phyloP scores from a whole-genome alignment of 495 filamentous ascomycete genomes.

The Lasiosphaeria hispida region DNA sequence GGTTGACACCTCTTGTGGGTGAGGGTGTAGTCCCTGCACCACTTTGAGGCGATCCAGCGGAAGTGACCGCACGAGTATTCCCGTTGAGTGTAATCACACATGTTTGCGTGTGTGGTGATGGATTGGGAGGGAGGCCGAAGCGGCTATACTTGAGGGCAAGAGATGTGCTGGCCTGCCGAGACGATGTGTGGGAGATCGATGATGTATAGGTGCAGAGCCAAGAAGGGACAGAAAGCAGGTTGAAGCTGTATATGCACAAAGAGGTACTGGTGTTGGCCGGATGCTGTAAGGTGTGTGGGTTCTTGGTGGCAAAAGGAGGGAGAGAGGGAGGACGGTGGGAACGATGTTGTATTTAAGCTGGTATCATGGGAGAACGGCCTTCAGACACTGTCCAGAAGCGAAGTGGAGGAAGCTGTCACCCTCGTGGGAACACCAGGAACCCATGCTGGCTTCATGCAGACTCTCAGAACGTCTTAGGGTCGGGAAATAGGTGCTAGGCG shows the following conservation, averaged over 20 bases:
- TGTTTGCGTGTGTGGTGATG: constrained; percentile 12
- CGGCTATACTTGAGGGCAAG: neutral
- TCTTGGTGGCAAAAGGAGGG: constrained; percentile 11
- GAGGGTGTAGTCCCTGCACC: constrained; percentile 39
- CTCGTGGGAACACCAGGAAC: constrained; percentile 21
- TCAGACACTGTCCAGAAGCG: neutral
- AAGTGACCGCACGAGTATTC: constrained; percentile 44
- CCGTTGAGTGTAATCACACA: constrained; percentile 37
- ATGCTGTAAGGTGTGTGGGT: constrained; percentile 8
- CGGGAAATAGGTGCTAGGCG: constrained; percentile 19
- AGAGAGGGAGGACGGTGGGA: constrained; percentile 13
- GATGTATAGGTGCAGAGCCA: neutral
- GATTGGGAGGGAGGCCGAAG: neutral
- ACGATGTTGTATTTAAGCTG: constrained; percentile 29
- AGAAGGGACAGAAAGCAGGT: constrained; percentile 2
- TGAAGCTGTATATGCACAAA: constrained; percentile 6
- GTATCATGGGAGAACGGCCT: constrained; percentile 14
- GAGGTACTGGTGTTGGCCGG: constrained; percentile 1
- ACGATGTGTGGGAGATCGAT: neutral
- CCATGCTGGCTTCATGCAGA: constrained; percentile 27
- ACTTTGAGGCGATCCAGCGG: constrained; percentile 43
- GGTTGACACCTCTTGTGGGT: constrained; percentile 43
- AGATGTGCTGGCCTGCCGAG: neutral
- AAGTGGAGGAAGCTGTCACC: constrained; percentile 18
- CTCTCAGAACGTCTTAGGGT: constrained; percentile 16